Base-by-base conservation (phyloP, 2,329 filamentous ascomycete genomes). In the Pseudonectria buxi region DNA sequence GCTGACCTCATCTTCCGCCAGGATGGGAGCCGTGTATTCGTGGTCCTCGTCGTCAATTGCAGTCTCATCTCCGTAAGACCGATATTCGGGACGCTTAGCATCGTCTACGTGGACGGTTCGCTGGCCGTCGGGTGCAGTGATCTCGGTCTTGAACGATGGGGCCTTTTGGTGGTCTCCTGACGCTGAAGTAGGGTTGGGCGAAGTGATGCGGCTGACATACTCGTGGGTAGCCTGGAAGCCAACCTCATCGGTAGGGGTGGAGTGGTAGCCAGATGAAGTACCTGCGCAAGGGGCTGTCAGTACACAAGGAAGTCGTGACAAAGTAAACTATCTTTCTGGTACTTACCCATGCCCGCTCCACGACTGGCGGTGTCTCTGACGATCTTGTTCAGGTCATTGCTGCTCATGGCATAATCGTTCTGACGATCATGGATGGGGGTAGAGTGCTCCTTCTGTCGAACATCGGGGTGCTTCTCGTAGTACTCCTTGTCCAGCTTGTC, bases 401-500 rank as follows among this genome's bases (percentile, higher is more conserved):
- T 89, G 62, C 85, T 92, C 78, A 94, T 75, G 37, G 87, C 86
- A 65, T 83, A 94, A 55, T 92, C 84, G 43, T 69, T 68, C 43
- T 69, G 67, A 37, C 74, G 72, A 35, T 76, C 74, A 38, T 74
- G 64, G 18, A 76, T 63, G 28, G 71, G 67, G 9, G 65, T 65
- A 18, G 68, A 77, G 46, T 79, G 75, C 55, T 89, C 86, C 61
- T 90, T 86, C 56, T 83, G 78, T 36, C 76, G 71, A 22, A 83
- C 69, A 47, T 95, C 86, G 0, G 90, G 90, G 54, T 95, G 88
- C 63, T 92, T 95, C 52, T 87, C 78, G 55, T 92, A 94, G 74
- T 94, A 95, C 16, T 85, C 84, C 64, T 85, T 86, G 53, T 95
- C 87, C 27, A 96, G 85, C 56, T 83, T 86, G 63, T 94, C 86